phyloP scores from a whole-genome alignment of 208 protist genomes.

The Giardia duodenalis region DNA sequence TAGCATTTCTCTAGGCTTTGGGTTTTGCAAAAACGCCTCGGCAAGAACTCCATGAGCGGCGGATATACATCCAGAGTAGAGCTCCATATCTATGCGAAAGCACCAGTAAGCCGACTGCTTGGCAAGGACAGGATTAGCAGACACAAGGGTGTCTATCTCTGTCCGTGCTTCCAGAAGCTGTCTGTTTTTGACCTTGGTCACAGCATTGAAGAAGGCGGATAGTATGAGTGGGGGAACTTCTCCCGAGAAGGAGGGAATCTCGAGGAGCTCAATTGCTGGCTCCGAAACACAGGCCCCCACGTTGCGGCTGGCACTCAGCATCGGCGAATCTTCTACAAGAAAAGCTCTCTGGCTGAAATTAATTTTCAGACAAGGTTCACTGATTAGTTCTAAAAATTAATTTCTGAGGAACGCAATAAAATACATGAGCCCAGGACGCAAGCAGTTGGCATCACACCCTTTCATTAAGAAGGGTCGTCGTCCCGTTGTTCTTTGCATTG shows the following conservation, averaged over 20 bases:
- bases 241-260: too few species aligned
- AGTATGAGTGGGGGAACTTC: too few species aligned
- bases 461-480: not conserved
- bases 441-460: not conserved
- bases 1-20: not conserved
- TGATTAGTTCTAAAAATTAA: too few species aligned
- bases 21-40: not conserved
- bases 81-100: not conserved
- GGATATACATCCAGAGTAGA: not conserved
- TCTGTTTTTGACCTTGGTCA: not conserved
- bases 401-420: too few species aligned
- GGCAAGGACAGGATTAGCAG: not conserved
- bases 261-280: too few species aligned
- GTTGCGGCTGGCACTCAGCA: too few species aligned
- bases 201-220: not conserved
- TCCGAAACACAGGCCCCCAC: too few species aligned
- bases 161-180: not conserved
- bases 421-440: too few species aligned
- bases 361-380: too few species aligned
- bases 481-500: constrained; percentile 59
- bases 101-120: not conserved
- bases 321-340: too few species aligned
- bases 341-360: too few species aligned
- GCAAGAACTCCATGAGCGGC: not conserved
- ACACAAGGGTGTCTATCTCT: not conserved